phyloP scores from a whole-genome alignment of 202 grass and related monocot genomes.

The Schoenoplectus triqueter region DNA sequence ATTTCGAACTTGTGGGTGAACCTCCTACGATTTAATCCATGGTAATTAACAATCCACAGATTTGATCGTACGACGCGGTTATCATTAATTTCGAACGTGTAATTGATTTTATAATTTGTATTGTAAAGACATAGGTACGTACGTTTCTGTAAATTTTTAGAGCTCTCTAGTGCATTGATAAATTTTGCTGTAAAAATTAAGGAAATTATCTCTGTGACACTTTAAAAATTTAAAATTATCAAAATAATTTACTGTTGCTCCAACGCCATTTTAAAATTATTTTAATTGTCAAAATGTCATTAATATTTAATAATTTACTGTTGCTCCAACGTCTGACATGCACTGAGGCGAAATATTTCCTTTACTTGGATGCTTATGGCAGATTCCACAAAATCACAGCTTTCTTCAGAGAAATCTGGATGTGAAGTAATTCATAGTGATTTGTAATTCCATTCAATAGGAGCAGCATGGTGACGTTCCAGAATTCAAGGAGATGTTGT shows the following conservation, averaged over 20 bases:
- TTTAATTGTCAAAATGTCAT: too few relatives aligned
- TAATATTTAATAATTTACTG: too few relatives aligned
- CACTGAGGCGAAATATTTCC: neutral
- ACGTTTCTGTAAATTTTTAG: neutral
- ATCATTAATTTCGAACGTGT: neutral
- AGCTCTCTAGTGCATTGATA: too few relatives aligned
- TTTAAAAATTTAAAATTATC: too few relatives aligned
- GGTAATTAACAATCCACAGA: neutral
- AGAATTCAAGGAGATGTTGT: neutral
- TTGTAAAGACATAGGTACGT: neutral
- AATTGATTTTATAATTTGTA: neutral
- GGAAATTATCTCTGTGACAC: too few relatives aligned
- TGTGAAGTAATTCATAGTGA: neutral
- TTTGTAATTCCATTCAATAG: neutral
- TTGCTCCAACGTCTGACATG: too few relatives aligned
- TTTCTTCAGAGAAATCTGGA: neutral
- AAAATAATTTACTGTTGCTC: too few relatives aligned
- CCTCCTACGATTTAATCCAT: neutral
- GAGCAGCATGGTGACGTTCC: neutral
- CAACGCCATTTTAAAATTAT: too few relatives aligned
- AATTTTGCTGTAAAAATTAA: too few relatives aligned
- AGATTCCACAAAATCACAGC: neutral
- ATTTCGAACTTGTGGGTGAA: constrained; percentile 10
- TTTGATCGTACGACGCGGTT: neutral
- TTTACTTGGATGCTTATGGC: neutral